Percentiles rank a stretch among this genome's conserved stretches.
Evolutionary conservation across 345 rosid genomes (phyloP).

Genomic region (Jatropha curcas): DNA sequence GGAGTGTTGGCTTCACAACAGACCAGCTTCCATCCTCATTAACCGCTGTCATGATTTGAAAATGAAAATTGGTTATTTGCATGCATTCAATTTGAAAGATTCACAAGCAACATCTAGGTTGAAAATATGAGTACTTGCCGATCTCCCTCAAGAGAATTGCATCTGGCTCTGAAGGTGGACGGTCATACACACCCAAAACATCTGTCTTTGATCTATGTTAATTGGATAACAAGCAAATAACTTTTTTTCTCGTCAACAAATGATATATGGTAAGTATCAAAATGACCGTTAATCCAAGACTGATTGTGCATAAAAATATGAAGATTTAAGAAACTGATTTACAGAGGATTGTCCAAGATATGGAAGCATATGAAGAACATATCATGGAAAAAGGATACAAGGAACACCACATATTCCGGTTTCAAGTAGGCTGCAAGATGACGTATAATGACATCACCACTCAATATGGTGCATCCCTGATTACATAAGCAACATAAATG

Average conservation of each 20-base stretch:
- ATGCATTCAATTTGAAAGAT: not conserved
- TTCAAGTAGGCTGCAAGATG: slow-evolving; percentile 75
- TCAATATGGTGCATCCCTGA: slow-evolving; percentile 93
- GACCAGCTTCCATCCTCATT: slow-evolving; percentile 78
- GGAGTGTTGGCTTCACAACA: slow-evolving; percentile 54
- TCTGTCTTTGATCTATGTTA: slow-evolving; percentile 64
- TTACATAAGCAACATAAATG: slow-evolving; percentile 9
- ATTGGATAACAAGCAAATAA: slow-evolving; percentile 6
- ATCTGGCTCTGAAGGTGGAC: slow-evolving; percentile 73
- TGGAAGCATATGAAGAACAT: not conserved
- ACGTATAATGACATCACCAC: slow-evolving; percentile 91
- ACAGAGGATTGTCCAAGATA: not conserved
- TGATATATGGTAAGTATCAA: too few relatives aligned
- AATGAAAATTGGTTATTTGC: slow-evolving; percentile 3
- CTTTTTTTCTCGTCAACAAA: not conserved
- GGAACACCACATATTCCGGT: slow-evolving; percentile 86
- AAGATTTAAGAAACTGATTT: not conserved
- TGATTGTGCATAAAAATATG: not conserved
- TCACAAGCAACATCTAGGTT: not conserved
- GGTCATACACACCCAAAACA: slow-evolving; percentile 81
- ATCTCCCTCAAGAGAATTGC: slow-evolving; percentile 85
- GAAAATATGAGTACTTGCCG: slow-evolving; percentile 45
- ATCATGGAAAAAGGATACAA: slow-evolving; percentile 60
- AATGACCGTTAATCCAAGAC: too few relatives aligned
- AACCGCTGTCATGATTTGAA: slow-evolving; percentile 52